Conservation (phyloP, 2,329 filamentous ascomycete species). For the Colletotrichum falcatum region DNA sequence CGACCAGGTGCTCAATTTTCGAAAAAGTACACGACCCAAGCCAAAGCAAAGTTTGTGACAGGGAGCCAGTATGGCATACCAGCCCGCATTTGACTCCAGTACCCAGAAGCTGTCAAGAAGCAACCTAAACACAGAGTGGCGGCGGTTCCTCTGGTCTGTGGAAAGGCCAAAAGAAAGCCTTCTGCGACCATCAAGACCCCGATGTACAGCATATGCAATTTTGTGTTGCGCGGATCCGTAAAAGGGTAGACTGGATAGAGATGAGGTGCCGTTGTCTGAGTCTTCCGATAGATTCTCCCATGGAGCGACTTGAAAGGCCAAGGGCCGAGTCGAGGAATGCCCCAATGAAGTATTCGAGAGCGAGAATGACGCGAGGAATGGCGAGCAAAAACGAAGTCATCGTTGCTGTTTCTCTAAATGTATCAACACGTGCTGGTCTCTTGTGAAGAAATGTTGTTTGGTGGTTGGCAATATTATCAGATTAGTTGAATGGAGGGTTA, state of each 20-base stretch:
- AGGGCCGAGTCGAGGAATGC: conserved; percentile 20
- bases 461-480: not conserved
- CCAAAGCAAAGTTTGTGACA: conserved; percentile 1
- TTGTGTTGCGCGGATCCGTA: conserved; percentile 2
- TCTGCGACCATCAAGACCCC: conserved; percentile 12
- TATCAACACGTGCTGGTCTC: too few species aligned
- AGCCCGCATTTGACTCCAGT: conserved; percentile 15
- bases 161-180: not conserved
- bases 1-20: not conserved
- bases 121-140: conserved; percentile 13
- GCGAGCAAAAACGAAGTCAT: conserved; percentile 4
- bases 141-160: not conserved
- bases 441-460: too few species aligned
- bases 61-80: conserved; percentile 24
- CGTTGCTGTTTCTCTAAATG: not conserved
- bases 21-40: conserved; percentile 6
- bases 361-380: conserved; percentile 8
- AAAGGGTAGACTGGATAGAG: conserved; percentile 23
- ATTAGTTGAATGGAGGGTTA: not conserved
- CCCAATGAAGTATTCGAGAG: conserved; percentile 28
- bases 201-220: conserved; percentile 18
- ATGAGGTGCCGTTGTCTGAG: conserved; percentile 25
- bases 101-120: conserved; percentile 18
- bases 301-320: conserved; percentile 32
- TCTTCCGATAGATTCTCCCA: conserved; percentile 28